phyloP scores from a whole-genome alignment of 179 eudicot genomes.

The Dionaea muscipula region DNA sequence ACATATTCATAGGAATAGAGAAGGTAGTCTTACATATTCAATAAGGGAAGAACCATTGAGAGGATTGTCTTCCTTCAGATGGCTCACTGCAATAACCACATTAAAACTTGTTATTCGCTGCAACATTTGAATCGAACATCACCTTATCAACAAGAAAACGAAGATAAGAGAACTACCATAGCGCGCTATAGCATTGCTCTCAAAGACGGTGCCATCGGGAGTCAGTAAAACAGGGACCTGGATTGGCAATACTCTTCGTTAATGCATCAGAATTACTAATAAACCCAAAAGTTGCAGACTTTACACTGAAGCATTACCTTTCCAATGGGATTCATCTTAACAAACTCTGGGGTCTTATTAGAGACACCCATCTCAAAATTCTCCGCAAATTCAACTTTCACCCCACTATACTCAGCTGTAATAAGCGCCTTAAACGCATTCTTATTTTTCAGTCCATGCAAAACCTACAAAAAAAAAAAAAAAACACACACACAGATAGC shows the following conservation, averaged over 20 bases:
- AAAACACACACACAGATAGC: background rate
- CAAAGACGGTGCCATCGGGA: slow-evolving; percentile 61
- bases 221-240: slow-evolving; percentile 82
- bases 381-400: slow-evolving; percentile 39
- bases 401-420: slow-evolving; percentile 69
- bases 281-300: background rate
- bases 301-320: slow-evolving; percentile 31
- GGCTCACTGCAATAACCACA: slow-evolving; percentile 28
- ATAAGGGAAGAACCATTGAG: slow-evolving; percentile 40
- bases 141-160: too few relatives aligned
- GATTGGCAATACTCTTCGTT: background rate
- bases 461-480: slow-evolving; percentile 20
- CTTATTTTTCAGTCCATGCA: slow-evolving; percentile 52
- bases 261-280: background rate
- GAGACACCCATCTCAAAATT: slow-evolving; percentile 77
- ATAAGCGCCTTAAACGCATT: slow-evolving; percentile 78
- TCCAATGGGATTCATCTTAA: slow-evolving; percentile 85
- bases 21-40: slow-evolving; percentile 33
- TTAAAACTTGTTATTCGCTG: background rate
- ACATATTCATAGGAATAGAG: background rate
- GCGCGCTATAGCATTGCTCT: slow-evolving; percentile 77
- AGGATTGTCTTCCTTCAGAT: slow-evolving; percentile 26
- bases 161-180: slow-evolving; percentile 26
- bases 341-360: slow-evolving; percentile 71
- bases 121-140: background rate